Evolutionary conservation across 345 rosid genomes (phyloP), one percentile per base, ranked within the genome.

Genomic region (Euclidium syriacum): DNA sequence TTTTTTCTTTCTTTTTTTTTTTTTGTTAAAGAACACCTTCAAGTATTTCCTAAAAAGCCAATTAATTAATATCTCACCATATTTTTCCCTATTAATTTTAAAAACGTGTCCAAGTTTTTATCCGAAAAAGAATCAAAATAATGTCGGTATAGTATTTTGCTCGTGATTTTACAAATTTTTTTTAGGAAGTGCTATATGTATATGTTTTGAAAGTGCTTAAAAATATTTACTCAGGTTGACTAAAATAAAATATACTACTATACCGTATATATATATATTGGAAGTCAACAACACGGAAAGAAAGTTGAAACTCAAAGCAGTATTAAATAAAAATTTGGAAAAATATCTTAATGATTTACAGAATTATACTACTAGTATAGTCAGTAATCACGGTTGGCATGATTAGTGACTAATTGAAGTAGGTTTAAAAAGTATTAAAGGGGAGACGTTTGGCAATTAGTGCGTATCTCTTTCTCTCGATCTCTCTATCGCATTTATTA

Each of bases 351-450:
- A 44, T 25, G 8, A 46, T 55, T 35, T 22, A 11, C 29, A 25
- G 3, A 23, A 42, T 15, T 59, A 32, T 30, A 17, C 46, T n/a
- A 65, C 32, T 12, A 51, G 4, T 53, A 16, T 20, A n/a, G n/a
- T 56, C 19, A 58, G 8, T 42, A 52, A 43, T 52, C 62, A 52
- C 10, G 38, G 52, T 8, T 34, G 62, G 20, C 25, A 7, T 43
- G 14, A 65, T 42, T 17, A 61, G 27, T 20, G 56, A 52, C 52
- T 67, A 58, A 51, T 30, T 39, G 27, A 39, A 67, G 50, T 58
- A 41, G 54, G 54, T 68, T 60, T 69, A 30, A 60, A 58, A 68
- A 52, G 61, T 60, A 52, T 52, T 34, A 52, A 53, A 20, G 62
- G 50, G 52, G 50, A 22, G 62, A 60, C 51, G 41, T 2, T 36